Evolutionary conservation across 306 rosid species (phyloP).

Genomic region (Pyrus pyrifolia): DNA sequence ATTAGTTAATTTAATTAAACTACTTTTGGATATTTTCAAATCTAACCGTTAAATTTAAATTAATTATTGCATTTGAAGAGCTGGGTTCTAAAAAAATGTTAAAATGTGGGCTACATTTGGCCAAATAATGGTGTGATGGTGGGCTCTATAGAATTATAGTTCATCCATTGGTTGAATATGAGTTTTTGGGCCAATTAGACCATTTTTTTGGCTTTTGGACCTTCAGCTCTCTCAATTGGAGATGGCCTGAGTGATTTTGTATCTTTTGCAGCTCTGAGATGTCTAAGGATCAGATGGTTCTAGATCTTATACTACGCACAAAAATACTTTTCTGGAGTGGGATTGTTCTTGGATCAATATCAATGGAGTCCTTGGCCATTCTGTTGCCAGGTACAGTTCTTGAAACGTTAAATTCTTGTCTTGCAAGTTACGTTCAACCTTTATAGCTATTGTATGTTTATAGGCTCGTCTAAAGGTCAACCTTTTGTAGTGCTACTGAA

Average conservation of each 20-base stretch:
- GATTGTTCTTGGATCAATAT: conserved; percentile 53
- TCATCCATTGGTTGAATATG: too few species aligned
- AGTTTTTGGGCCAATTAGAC: too few species aligned
- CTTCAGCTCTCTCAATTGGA: not conserved
- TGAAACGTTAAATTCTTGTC: not conserved
- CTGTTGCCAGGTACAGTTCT: conserved; percentile 49
- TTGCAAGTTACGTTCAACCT: not conserved
- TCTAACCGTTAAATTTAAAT: too few species aligned
- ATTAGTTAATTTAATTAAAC: too few species aligned
- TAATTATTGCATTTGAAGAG: too few species aligned
- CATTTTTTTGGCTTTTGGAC: too few species aligned
- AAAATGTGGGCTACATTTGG: too few species aligned
- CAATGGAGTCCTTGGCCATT: conserved; percentile 73
- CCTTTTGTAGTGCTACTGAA: not conserved
- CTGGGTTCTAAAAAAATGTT: too few species aligned
- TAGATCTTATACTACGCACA: conserved; percentile 44
- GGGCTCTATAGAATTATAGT: too few species aligned
- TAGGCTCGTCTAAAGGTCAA: not conserved
- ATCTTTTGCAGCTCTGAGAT: conserved; percentile 58
- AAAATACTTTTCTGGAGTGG: conserved; percentile 58
- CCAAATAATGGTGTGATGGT: too few species aligned
- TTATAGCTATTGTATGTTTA: too few species aligned
- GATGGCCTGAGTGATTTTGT: not conserved
- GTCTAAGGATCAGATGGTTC: conserved; percentile 77
- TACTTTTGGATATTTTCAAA: too few species aligned